Conservation (phyloP, 257 asterid genomes). For the Petunia secreta region DNA sequence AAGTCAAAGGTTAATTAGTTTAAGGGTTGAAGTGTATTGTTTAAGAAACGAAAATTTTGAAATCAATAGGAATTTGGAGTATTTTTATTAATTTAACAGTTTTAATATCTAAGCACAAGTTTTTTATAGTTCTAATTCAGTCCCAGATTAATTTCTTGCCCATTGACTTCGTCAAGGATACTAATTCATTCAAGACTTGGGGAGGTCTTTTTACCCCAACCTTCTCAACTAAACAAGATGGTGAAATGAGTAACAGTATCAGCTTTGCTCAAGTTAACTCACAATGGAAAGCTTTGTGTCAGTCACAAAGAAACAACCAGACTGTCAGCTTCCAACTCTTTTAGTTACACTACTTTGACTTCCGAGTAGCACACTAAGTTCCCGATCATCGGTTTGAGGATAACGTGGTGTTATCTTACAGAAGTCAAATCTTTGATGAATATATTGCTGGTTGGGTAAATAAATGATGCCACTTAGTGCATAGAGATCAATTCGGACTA, state of each 20-base stretch:
- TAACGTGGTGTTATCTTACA: slow-evolving; percentile 1
- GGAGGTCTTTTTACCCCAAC: no score
- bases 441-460: not conserved
- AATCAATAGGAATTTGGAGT: no score
- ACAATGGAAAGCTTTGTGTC: not conserved
- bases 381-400: not conserved
- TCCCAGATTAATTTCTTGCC: no score
- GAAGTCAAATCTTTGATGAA: not conserved
- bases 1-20: no score
- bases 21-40: no score
- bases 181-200: no score
- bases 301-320: slow-evolving; percentile 11
- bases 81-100: no score
- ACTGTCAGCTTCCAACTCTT: not conserved
- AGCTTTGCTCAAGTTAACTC: not conserved
- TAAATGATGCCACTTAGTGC: not conserved
- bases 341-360: not conserved
- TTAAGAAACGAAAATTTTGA: no score
- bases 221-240: not conserved
- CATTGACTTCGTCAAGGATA: no score
- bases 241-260: not conserved
- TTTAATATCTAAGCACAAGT: no score
- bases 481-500: not conserved
- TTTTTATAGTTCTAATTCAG: no score
- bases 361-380: slow-evolving; percentile 7